Conservation (phyloP, 768 basidiomycete genomes). For the Heimioporus sp. region DNA sequence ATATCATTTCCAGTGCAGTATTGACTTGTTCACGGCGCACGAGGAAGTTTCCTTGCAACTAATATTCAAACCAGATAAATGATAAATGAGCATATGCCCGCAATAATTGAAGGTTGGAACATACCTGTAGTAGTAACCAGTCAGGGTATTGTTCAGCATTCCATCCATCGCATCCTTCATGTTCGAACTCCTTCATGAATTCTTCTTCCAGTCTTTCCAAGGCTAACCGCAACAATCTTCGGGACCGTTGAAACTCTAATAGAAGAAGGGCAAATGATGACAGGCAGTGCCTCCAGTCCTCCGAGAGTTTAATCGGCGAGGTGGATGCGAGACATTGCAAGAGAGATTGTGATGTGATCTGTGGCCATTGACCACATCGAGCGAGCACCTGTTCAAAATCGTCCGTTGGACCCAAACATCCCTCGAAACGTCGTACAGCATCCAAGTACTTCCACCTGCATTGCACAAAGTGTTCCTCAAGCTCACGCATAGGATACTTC, state of each 20-base stretch:
- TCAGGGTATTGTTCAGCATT: conserved; percentile 28
- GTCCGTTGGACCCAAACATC: background rate
- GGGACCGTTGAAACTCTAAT: conserved; percentile 24
- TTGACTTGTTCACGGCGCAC: conserved; percentile 30
- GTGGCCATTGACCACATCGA: background rate
- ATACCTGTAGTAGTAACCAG: conserved; percentile 45
- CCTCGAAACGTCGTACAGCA: background rate
- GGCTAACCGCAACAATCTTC: conserved; percentile 22
- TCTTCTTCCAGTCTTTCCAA: conserved; percentile 13
- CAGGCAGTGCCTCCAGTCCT: background rate
- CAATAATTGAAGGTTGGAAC: background rate
- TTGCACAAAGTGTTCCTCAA: background rate
- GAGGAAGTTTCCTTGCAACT: conserved; percentile 20
- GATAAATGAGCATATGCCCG: background rate
- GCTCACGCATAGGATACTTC: background rate
- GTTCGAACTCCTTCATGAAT: conserved; percentile 24
- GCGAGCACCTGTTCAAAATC: background rate
- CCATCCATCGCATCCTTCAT: conserved; percentile 17
- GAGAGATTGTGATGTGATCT: background rate
- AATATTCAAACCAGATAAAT: background rate
- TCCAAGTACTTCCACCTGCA: background rate
- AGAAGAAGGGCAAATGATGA: background rate
- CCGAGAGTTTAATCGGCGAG: background rate
- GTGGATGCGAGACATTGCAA: background rate
- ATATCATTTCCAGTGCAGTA: background rate